Conservation (phyloP, 139 green algal species). For the Chlamydomonas sp. region DNA sequence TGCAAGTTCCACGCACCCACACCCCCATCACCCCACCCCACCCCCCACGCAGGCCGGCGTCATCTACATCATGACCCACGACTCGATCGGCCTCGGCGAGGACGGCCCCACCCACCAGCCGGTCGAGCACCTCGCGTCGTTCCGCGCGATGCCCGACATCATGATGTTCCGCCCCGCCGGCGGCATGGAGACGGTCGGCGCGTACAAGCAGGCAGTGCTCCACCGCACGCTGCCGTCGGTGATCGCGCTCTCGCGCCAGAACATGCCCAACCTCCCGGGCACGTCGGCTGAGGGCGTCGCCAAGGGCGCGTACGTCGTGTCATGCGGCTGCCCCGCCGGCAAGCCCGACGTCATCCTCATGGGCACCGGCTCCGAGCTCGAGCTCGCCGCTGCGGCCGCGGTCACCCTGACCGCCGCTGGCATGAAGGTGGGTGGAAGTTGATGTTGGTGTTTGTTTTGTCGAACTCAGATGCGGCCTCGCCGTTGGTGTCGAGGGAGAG, state of each 20-base stretch:
- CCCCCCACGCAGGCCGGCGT: no score
- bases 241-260: slow-evolving; percentile 92
- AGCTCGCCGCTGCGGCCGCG: slow-evolving; percentile 75
- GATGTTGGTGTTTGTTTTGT: no score
- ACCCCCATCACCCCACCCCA: no score
- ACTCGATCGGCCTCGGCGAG: slow-evolving; percentile 99
- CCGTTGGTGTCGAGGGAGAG: no score
- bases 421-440: slow-evolving; percentile 63
- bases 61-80: slow-evolving; percentile 98
- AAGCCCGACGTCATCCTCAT: slow-evolving; percentile 92
- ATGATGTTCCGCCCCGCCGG: slow-evolving; percentile 87
- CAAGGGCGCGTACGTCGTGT: slow-evolving; percentile 91
- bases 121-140: slow-evolving; percentile 95
- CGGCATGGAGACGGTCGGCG: slow-evolving; percentile 91
- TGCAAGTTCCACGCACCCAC: no score
- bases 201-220: slow-evolving; percentile 81
- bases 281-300: slow-evolving; percentile 65
- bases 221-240: slow-evolving; percentile 73
- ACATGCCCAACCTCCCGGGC: slow-evolving; percentile 86
- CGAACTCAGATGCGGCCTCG: no score
- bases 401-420: slow-evolving; percentile 25
- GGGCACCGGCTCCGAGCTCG: slow-evolving; percentile 89
- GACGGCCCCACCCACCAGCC: slow-evolving; percentile 98
- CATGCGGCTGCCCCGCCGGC: slow-evolving; percentile 40
- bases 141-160: slow-evolving; percentile 98